phyloP scores from a whole-genome alignment of 2,329 filamentous ascomycete species.

The Phaeosphaeria sp. region DNA sequence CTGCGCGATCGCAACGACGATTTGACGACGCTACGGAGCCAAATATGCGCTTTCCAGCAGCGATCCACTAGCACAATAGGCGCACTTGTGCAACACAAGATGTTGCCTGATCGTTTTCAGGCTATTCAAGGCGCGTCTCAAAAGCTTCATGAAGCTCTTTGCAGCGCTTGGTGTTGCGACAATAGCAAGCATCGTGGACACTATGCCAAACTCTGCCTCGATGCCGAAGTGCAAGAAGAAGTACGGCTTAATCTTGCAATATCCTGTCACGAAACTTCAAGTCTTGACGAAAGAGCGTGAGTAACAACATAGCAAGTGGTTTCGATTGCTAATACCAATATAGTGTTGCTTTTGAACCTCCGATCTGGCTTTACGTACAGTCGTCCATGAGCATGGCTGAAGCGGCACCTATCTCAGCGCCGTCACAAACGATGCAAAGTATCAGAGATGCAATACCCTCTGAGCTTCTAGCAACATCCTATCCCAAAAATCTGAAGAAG shows the following conservation, averaged over 20 bases:
- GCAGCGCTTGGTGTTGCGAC: conserved; percentile 29
- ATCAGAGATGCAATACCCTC: neutral
- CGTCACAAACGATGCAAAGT: neutral
- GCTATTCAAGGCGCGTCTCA: conserved; percentile 22
- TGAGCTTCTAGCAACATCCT: neutral
- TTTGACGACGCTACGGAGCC: conserved; percentile 20
- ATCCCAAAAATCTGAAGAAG: conserved; percentile 16
- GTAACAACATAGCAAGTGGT: neutral
- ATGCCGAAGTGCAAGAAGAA: conserved; percentile 21
- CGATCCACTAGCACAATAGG: conserved; percentile 3
- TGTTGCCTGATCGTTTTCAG: conserved; percentile 12
- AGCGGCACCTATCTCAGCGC: neutral
- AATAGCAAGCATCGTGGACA: conserved; percentile 24
- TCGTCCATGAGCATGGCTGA: conserved; percentile 21
- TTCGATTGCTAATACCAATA: neutral
- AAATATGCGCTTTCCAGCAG: conserved; percentile 24
- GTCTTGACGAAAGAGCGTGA: neutral
- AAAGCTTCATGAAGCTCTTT: conserved; percentile 32
- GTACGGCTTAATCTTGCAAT: conserved; percentile 34
- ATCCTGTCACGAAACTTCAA: conserved; percentile 20
- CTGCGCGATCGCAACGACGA: conserved; percentile 29
- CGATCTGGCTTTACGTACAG: conserved; percentile 34
- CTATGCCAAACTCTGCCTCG: conserved; percentile 31
- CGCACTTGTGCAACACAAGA: conserved; percentile 5
- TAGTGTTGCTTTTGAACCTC: conserved; percentile 11